Evolutionary conservation across 2,329 filamentous ascomycete genomes (phyloP).

Genomic region (Xylaria sp.): DNA sequence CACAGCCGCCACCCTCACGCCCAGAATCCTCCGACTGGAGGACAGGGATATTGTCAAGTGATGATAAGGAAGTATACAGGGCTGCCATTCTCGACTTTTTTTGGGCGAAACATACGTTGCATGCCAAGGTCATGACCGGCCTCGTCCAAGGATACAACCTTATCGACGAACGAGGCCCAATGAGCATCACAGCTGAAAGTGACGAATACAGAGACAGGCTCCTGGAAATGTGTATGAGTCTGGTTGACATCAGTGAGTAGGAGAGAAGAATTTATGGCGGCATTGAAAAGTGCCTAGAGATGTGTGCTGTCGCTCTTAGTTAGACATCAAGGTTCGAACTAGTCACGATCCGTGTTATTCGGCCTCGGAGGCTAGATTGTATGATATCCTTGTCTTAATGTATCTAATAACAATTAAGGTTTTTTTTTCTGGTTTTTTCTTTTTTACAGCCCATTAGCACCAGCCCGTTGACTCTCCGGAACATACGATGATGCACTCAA

Average conservation of each 20-base stretch:
- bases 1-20: constrained; percentile 43
- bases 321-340: not conserved
- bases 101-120: constrained; percentile 75
- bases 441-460: not conserved
- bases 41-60: constrained; percentile 62
- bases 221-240: constrained; percentile 54
- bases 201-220: constrained; percentile 67
- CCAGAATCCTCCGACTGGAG: constrained; percentile 60
- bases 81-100: constrained; percentile 76
- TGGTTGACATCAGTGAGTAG: constrained; percentile 43
- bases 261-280: not conserved
- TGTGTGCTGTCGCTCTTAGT: not conserved
- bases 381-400: not conserved
- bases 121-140: constrained; percentile 68
- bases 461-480: too few species aligned
- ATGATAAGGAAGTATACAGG: constrained; percentile 71
- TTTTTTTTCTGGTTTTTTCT: not conserved
- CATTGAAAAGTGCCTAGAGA: not conserved
- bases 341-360: not conserved
- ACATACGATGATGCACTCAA: too few species aligned
- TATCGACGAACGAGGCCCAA: constrained; percentile 68
- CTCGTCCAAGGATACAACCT: constrained; percentile 68
- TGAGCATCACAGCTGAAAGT: constrained; percentile 75
- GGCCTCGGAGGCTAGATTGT: not conserved
- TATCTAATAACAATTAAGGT: not conserved